Percentiles rank a stretch among this genome's conserved stretches.
Evolutionary conservation across 1,284 basidiomycete genomes (phyloP).

Genomic region (Sanghuangporus baumii): DNA sequence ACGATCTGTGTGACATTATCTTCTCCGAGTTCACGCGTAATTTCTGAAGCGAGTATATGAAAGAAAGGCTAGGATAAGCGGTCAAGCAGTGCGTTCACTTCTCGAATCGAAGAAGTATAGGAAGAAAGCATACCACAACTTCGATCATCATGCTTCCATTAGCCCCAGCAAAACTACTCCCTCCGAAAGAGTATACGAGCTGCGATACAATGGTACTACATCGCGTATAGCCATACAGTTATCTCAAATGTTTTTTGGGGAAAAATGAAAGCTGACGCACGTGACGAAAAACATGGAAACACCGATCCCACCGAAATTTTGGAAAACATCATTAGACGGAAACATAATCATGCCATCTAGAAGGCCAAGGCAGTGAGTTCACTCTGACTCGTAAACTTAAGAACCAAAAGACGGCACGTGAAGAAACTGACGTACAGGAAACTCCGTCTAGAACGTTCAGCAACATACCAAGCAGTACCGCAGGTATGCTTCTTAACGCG

Average conservation of each 20-base stretch:
- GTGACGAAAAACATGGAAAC: conserved; percentile 95
- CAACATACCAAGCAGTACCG: conserved; percentile 81
- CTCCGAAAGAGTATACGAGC: conserved; percentile 81
- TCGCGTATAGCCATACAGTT: conserved; percentile 21
- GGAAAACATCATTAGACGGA: conserved; percentile 78
- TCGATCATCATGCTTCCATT: conserved; percentile 99
- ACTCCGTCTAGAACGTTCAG: conserved; percentile 94
- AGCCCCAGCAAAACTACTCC: conserved; percentile 82
- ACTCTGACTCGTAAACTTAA: neutral
- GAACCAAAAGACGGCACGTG: neutral
- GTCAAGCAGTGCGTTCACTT: neutral
- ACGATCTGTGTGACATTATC: conserved; percentile 70
- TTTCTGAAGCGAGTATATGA: conserved; percentile 82
- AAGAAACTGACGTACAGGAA: conserved; percentile 56
- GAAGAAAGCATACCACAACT: conserved; percentile 66
- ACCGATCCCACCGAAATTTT: conserved; percentile 80
- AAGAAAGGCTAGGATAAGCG: conserved; percentile 72
- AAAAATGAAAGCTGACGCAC: conserved; percentile 34
- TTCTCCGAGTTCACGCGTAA: conserved; percentile 69
- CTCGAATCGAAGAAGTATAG: neutral
- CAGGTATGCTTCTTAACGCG: conserved; percentile 46
- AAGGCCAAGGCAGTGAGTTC: neutral
- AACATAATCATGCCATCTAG: conserved; percentile 87
- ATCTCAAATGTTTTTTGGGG: conserved; percentile 1
- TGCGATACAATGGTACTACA: conserved; percentile 71